Conservation (phyloP, 331 rosid genomes). For the Saraca asoca region DNA sequence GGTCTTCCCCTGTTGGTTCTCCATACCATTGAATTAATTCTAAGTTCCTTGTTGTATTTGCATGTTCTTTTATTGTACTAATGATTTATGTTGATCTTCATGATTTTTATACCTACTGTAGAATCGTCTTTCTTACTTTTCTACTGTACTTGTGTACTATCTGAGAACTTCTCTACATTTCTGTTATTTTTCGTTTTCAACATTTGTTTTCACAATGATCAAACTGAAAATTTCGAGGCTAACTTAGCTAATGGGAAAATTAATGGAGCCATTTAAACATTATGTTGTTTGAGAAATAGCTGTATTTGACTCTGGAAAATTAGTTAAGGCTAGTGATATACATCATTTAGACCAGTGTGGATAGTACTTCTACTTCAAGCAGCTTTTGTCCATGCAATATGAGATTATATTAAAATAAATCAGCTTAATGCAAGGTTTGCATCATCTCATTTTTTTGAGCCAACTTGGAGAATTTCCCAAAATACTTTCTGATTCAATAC, state of each 20-base stretch:
- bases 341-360: not conserved
- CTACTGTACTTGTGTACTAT: constrained; percentile 19
- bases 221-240: constrained; percentile 27
- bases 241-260: not conserved
- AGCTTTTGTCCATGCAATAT: not conserved
- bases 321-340: not conserved
- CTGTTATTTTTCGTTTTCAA: constrained; percentile 2
- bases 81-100: constrained; percentile 41
- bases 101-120: constrained; percentile 45
- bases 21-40: constrained; percentile 42
- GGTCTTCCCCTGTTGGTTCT: constrained; percentile 34
- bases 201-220: constrained; percentile 9
- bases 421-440: not conserved
- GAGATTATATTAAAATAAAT: not conserved
- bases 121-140: constrained; percentile 34
- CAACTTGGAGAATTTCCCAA: not conserved
- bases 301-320: not conserved
- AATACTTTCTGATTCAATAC: not conserved
- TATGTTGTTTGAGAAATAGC: constrained; percentile 13
- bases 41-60: constrained; percentile 43
- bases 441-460: not conserved
- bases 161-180: not conserved
- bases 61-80: constrained; percentile 49
- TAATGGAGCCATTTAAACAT: constrained; percentile 2
- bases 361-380: not conserved